phyloP scores from a whole-genome alignment of 208 protist genomes.

The Wallacemonas sp. region DNA sequence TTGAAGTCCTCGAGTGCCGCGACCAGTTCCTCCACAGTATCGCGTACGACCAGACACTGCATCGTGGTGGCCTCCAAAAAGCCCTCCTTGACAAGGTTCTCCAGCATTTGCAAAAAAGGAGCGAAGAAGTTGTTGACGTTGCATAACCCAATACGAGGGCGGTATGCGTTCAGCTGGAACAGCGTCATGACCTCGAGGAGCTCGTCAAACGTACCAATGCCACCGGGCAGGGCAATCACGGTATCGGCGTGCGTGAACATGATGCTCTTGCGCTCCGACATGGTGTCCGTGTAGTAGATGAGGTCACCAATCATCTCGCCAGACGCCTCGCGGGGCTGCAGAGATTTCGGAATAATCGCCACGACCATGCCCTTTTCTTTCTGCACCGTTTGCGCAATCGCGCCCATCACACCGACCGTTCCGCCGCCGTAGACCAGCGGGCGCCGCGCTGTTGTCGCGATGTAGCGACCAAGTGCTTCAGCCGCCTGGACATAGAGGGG shows the following conservation, averaged over 20 bases:
- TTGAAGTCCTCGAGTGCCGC: constrained; percentile 38
- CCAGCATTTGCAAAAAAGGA: constrained; percentile 53
- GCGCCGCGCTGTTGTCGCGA: constrained; percentile 27
- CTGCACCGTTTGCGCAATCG: constrained; percentile 36
- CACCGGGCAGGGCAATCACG: constrained; percentile 76
- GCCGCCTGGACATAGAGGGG: constrained; percentile 53
- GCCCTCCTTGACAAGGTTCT: constrained; percentile 59
- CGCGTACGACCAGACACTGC: constrained; percentile 41
- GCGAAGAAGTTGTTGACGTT: constrained; percentile 77
- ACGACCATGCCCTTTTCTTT: constrained; percentile 46
- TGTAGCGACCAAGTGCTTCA: constrained; percentile 38
- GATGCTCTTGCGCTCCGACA: constrained; percentile 87
- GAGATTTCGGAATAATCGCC: constrained; percentile 55
- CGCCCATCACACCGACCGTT: constrained; percentile 79
- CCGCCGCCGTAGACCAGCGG: constrained; percentile 81
- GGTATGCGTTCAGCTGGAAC: constrained; percentile 76
- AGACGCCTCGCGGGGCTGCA: constrained; percentile 56
- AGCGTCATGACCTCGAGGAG: constrained; percentile 82
- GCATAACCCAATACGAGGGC: constrained; percentile 70
- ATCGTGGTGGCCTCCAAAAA: constrained; percentile 53
- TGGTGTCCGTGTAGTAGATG: constrained; percentile 65
- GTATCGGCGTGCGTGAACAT: constrained; percentile 73
- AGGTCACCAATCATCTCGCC: constrained; percentile 54
- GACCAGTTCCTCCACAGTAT: constrained; percentile 52
- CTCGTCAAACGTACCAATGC: constrained; percentile 85